Evolutionary conservation across 2,329 filamentous ascomycete genomes (phyloP), one percentile per base, ranked within the genome.

Genomic region (Hypoxylon sp.): DNA sequence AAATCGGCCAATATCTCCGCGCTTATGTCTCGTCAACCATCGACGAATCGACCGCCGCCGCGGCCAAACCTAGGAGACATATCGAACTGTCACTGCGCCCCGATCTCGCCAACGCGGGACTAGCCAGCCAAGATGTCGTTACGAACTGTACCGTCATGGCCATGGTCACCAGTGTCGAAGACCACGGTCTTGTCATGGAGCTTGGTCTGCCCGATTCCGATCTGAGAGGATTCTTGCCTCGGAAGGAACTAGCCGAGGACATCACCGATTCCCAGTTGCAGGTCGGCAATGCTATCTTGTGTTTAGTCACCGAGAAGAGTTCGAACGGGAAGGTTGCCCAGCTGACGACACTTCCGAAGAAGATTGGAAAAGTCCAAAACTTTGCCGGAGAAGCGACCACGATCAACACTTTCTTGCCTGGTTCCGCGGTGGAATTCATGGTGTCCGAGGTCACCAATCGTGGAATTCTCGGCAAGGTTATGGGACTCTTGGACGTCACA

Each of bases 181-280:
- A 99, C 68, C 93, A 97, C 70, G 95, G 95, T 60, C 83, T 95
- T 55, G 85, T 98, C 53, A 97, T 99, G 92, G 92, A 97, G 67
- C 77, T 98, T 31, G 92, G 92, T 15, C 79, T 98, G 5, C 81
- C 87, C 29, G 85, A 87, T 49, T 77, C 82, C 26, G 82, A 85
- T 31, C 73, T 93, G 48, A 88, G 87, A 62, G 95, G 91, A 2
- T 99, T 99, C 76, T 81, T 99, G 70, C 85, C 92, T 4, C 90
- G 89, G 60, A 92, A 89, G 70, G 92, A 97, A 71, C 78, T 97
- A 15, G 90, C 91, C 46, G 72, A 83, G 24, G 81, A 79, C 40
- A 79, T 90, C 15, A 78, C 88, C 4, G 82, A 90, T 61, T 82
- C 87, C 13, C 83, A 84, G 47, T 80, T 97, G 40, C 88, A 93